These are phyloP conservation scores for Hordeum pubiflorum DNA, from an alignment of 202 grass and related monocot genomes.

Conservation along the genomic window DNA sequence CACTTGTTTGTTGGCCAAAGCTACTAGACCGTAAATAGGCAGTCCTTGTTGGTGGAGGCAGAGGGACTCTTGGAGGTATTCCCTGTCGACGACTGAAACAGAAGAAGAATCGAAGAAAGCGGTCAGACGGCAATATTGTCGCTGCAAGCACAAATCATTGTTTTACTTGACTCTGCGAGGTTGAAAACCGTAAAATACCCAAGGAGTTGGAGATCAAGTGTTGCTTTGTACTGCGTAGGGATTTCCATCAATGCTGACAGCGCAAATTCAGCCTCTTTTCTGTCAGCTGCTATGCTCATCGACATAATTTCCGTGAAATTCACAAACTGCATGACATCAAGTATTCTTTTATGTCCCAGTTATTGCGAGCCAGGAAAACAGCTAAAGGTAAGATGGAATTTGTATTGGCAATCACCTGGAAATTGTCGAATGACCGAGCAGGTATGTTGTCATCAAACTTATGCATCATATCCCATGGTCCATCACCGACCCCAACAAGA, in stretches of 20 bases:
- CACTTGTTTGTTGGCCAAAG: constrained; percentile 47
- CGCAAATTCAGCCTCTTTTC: constrained; percentile 86
- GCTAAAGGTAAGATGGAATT: not conserved
- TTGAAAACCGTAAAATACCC: constrained; percentile 43
- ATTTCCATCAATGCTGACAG: constrained; percentile 93
- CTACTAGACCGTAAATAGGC: constrained; percentile 61
- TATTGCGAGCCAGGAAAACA: not conserved
- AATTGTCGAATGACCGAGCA: constrained; percentile 87
- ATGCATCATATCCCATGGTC: constrained; percentile 99
- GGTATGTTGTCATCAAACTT: constrained; percentile 98
- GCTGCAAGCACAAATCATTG: constrained; percentile 7
- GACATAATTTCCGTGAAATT: constrained; percentile 98
- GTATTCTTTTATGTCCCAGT: not conserved
- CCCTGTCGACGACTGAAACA: constrained; percentile 61
- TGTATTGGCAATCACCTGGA: constrained; percentile 52
- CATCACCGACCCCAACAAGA: constrained; percentile 94
- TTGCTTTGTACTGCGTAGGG: constrained; percentile 89
- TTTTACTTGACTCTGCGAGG: not conserved
- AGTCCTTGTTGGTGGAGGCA: constrained; percentile 56
- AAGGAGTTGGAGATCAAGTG: constrained; percentile 80
- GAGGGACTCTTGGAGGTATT: constrained; percentile 43
- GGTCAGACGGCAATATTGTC: not conserved
- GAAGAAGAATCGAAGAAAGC: constrained; percentile 17
- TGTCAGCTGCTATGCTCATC: constrained; percentile 60
- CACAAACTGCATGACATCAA: constrained; percentile 68